Evolutionary conservation across 805 yeast genomes (phyloP), one percentile per base, ranked within the genome.

Genomic region (Saccharomycopsis fibuligera): DNA sequence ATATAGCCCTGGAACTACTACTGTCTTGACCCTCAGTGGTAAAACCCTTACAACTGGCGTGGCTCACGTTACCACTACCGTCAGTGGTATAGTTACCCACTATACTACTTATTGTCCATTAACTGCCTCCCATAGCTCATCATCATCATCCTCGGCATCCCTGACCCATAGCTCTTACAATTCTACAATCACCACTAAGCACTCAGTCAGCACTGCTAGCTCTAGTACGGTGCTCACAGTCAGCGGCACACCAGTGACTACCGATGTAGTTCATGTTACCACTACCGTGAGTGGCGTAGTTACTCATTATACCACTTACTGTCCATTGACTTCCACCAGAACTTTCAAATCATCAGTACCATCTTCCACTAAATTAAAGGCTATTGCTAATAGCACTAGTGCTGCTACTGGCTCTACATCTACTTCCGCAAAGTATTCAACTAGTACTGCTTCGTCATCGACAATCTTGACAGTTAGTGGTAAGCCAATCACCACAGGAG

Each of bases 321-420:
- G 56, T 16, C 51, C 56, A 36, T 47, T 53, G 30, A 44, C 45
- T 25, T 49, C 45, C 21, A 44, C 58, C 5, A 60, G 54, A 14
- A 45, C 56, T n/a, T n/a, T n/a, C n/a, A n/a, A 16, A n/a, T n/a
- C n/a, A n/a, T n/a, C n/a, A n/a, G 43, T 8, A 21, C 22, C 44
- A 35, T 17, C 47, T 9, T 36, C 45, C 16, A 57, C 69, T 42
- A 74, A 70, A 47, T 72, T 69, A 49, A 70, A 70, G 49, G 68
- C 62, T 38, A 65, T 71, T 19, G 75, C 54, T 17, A 57, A 56
- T 12, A 53, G 50, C 44, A 60, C 68, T 16, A 72, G 36, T 16
- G 35, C 10, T 24, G 33, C 25, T 10, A 21, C 24, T 29, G 16
- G 10, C 4, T 22, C 31, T 22, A n/a, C 12, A 4, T 14, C 37